Base-by-base conservation (phyloP, 2,329 filamentous ascomycete genomes). In the Claviceps arundinis region DNA sequence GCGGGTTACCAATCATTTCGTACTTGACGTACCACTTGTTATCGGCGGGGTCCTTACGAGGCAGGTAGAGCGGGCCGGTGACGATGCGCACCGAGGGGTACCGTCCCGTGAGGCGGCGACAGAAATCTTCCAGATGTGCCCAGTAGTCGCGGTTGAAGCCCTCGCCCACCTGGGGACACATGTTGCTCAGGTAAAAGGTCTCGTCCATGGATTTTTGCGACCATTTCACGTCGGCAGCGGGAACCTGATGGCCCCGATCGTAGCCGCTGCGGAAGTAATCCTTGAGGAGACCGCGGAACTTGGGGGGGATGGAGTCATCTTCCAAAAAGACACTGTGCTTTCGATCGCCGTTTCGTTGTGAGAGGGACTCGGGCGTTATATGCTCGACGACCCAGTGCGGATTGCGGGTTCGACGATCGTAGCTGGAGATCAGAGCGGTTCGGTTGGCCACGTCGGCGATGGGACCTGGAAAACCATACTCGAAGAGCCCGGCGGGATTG, bases 91-190 rank as follows among this genome's bases (percentile, higher is more conserved):
- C 91, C 43, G 80, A 86, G 1, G 91, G 90, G 65, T 96, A 98
- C 51, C 74, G 77, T 47, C 74, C 71, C 1, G 90, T 91, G 58
- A 98, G 74, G 17, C 89, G 76, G 9, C 93, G 81, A 71, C 91
- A 96, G 64, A 97, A 98, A 64, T 96, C 91, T 72, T 98, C 93
- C 59, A 98, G 90, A 68, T 98, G 93, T 40, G 93, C 87, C 93
- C 93, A 98, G 78, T 98, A 98, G 72, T 98, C 93, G 50, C 93
- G 80, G 73, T 98, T 98, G 77, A 98, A 98, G 54, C 93, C 93
- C 65, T 96, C 89, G 59, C 93, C 93, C 34, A 98, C 93, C 72
- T 98, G 93, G 37, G 93, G 93, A 65, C 90, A 95, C 90, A 98
- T 98, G 73, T 98, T 98, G 65, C 79, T 85, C 52, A 98, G 78